Conservation (phyloP, 2,329 filamentous ascomycete genomes). For the Xenosphaeropsis pyriputrescens region DNA sequence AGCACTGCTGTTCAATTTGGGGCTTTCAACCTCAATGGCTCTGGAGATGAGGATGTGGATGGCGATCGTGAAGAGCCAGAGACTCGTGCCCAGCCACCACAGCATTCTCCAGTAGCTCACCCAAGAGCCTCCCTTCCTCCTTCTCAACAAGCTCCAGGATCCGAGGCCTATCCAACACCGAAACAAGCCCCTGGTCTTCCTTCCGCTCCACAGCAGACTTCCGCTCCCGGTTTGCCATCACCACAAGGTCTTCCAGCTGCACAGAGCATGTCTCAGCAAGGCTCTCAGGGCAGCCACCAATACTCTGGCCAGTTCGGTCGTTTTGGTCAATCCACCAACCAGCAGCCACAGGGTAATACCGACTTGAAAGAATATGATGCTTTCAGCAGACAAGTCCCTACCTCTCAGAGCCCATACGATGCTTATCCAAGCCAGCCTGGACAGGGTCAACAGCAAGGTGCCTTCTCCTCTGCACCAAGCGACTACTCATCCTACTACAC, state of each 20-base stretch:
- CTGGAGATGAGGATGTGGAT: slow-evolving; percentile 71
- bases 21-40: slow-evolving; percentile 77
- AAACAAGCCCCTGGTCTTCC: slow-evolving; percentile 30
- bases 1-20: slow-evolving; percentile 91
- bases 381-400: slow-evolving; percentile 61
- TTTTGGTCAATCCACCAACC: slow-evolving; percentile 46
- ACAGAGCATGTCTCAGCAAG: slow-evolving; percentile 22
- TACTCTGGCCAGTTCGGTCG: slow-evolving; percentile 52
- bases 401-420: slow-evolving; percentile 45
- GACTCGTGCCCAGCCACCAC: slow-evolving; percentile 83
- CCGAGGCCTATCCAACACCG: slow-evolving; percentile 36
- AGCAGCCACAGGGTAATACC: slow-evolving; percentile 42
- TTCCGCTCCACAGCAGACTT: slow-evolving; percentile 27
- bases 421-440: slow-evolving; percentile 41
- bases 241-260: slow-evolving; percentile 20
- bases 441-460: slow-evolving; percentile 43
- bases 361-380: slow-evolving; percentile 76
- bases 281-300: slow-evolving; percentile 15
- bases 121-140: slow-evolving; percentile 82
- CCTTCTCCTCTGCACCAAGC: slow-evolving; percentile 58
- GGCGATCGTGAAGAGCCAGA: slow-evolving; percentile 91
- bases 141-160: slow-evolving; percentile 37
- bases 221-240: slow-evolving; percentile 18
- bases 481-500: slow-evolving; percentile 84
- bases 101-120: slow-evolving; percentile 76